Evolutionary conservation across 345 rosid species (phyloP).

Genomic region (Aquilaria yunnanensis): DNA sequence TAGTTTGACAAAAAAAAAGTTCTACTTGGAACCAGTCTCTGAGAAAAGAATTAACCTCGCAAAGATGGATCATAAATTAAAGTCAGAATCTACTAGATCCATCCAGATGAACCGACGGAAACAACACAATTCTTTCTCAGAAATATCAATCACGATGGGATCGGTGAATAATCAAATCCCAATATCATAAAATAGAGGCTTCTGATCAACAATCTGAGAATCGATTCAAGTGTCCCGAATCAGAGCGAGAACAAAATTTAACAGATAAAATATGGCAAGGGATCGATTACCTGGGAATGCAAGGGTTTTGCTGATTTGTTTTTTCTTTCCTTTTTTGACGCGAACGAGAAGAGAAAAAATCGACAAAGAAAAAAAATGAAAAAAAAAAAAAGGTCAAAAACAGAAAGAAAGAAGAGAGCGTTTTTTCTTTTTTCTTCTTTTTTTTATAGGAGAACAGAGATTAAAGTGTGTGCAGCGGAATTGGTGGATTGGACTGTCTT

Average conservation of each 20-base stretch:
- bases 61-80: neutral
- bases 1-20: too few relatives aligned
- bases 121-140: neutral
- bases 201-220: neutral
- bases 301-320: neutral
- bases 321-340: neutral
- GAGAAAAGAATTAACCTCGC: too few relatives aligned
- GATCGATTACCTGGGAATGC: conserved; percentile 12
- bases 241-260: neutral
- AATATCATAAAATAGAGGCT: neutral
- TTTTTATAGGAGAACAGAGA: too few relatives aligned
- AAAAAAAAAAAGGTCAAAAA: neutral
- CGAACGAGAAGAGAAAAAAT: neutral
- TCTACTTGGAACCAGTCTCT: too few relatives aligned
- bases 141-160: neutral
- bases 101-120: neutral
- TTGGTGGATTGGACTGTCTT: too few relatives aligned
- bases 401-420: too few relatives aligned
- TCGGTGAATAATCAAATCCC: conserved; percentile 1
- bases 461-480: too few relatives aligned
- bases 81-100: neutral
- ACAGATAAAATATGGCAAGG: neutral
- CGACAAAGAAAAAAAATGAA: conserved; percentile 3
- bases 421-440: too few relatives aligned
- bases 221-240: neutral